Evolutionary conservation across 257 asterid species (phyloP).

Genomic region (Solanum sitiens): DNA sequence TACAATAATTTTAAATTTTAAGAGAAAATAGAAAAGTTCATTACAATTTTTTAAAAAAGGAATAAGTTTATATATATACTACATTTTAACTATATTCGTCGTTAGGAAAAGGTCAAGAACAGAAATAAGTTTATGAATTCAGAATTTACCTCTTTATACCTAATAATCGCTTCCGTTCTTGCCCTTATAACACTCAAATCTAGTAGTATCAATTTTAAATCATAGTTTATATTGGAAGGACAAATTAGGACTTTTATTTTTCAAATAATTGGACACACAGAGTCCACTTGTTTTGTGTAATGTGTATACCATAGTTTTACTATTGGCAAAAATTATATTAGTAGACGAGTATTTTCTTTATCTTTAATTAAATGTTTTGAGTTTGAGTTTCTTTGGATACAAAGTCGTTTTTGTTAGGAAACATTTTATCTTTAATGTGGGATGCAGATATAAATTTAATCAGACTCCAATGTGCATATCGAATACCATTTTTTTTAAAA

Average conservation of each 20-base stretch:
- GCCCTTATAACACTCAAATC: neutral
- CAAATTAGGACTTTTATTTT: neutral
- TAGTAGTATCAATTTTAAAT: too few relatives aligned
- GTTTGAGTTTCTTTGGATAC: fast-evolving
- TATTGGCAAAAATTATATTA: neutral
- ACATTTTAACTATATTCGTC: neutral
- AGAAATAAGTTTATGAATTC: neutral
- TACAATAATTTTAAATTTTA: neutral
- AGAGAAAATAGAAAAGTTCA: neutral
- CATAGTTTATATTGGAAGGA: neutral
- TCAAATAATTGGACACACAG: neutral
- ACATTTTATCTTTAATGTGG: fast-evolving
- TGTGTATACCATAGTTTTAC: neutral
- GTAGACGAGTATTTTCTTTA: neutral
- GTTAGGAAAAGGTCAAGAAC: fast-evolving
- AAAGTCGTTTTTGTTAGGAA: neutral
- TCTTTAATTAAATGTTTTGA: too few relatives aligned
- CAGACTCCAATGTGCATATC: too few relatives aligned
- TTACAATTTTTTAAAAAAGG: neutral
- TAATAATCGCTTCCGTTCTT: too few relatives aligned
- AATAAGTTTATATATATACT: neutral
- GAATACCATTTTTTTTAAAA: too few relatives aligned
- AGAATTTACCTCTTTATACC: neutral
- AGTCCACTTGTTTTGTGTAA: neutral
- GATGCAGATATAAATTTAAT: too few relatives aligned